A percentile compares a stretch with the other conserved stretches of the same genome.
Conservation (phyloP, 306 rosid genomes). For the Malus sylvestris region DNA sequence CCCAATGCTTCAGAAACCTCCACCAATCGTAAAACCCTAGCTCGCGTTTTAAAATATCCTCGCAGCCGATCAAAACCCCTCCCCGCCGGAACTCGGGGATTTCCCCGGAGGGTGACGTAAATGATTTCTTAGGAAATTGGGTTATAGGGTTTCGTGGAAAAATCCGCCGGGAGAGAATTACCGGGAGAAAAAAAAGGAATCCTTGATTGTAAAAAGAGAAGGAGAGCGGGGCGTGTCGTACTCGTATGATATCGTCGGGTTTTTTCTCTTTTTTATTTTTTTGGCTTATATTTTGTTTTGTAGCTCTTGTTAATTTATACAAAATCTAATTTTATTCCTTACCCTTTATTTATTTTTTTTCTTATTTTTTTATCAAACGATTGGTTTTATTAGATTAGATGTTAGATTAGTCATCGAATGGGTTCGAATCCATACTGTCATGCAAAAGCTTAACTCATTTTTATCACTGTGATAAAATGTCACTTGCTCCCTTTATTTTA, state of each 20-base stretch:
- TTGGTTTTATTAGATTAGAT: too few relatives aligned
- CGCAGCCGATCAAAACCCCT: not conserved
- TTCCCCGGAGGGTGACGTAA: not conserved
- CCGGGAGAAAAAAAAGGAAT: not conserved
- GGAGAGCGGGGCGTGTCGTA: too few relatives aligned
- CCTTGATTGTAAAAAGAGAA: not conserved
- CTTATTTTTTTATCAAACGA: too few relatives aligned
- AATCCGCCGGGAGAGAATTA: not conserved
- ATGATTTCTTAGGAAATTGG: not conserved
- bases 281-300: too few relatives aligned
- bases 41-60: not conserved
- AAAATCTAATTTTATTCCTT: too few relatives aligned
- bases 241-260: too few relatives aligned
- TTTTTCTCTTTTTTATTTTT: too few relatives aligned
- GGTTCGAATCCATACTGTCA: accelerated
- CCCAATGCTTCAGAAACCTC: constrained; percentile 1
- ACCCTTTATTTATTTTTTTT: too few relatives aligned
- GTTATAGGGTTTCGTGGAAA: not conserved
- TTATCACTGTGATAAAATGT: accelerated
- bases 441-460: too few relatives aligned
- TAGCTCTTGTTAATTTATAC: too few relatives aligned
- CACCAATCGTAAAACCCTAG: constrained; percentile 40
- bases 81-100: not conserved
- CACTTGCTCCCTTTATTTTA: too few relatives aligned
- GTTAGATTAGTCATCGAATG: accelerated